Percentiles rank a stretch among this genome's conserved stretches.
Conservation (phyloP, 306 rosid genomes). For the Medicago ruthenica region DNA sequence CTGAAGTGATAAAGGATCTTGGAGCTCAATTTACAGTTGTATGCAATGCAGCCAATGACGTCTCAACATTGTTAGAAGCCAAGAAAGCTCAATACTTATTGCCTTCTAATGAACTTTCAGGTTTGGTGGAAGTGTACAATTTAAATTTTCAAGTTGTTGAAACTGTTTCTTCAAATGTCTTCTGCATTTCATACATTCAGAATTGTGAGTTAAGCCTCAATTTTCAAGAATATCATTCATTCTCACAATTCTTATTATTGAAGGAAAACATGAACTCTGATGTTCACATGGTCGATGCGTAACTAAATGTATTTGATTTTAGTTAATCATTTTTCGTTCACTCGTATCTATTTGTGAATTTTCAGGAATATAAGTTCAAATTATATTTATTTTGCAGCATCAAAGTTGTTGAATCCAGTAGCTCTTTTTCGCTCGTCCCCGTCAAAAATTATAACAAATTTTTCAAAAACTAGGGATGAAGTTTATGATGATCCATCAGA, state of each 20-base stretch:
- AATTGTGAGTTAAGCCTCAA: not conserved
- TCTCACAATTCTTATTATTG: constrained; percentile 5
- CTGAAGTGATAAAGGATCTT: constrained; percentile 81
- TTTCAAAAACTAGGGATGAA: constrained; percentile 63
- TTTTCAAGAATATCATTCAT: constrained; percentile 18
- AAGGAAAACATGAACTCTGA: constrained; percentile 16
- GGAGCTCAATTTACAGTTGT: constrained; percentile 74
- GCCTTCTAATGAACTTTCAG: constrained; percentile 71
- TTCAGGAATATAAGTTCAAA: constrained; percentile 31
- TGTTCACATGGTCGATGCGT: not conserved
- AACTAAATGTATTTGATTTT: not conserved
- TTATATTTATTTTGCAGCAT: constrained; percentile 57
- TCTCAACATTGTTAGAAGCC: constrained; percentile 78
- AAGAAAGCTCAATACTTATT: constrained; percentile 59
- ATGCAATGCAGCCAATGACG: constrained; percentile 76
- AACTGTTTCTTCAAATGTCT: constrained; percentile 26
- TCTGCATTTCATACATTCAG: constrained; percentile 22
- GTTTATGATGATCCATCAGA: constrained; percentile 51
- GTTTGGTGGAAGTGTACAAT: constrained; percentile 47
- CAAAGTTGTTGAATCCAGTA: constrained; percentile 87
- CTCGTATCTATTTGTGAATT: constrained; percentile 11
- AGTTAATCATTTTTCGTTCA: not conserved
- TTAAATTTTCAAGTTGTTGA: constrained; percentile 16
- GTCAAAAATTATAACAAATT: constrained; percentile 60
- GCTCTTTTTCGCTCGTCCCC: constrained; percentile 84